phyloP scores from a whole-genome alignment of 2,329 filamentous ascomycete species.

The Rhexocercosporidium sp. region DNA sequence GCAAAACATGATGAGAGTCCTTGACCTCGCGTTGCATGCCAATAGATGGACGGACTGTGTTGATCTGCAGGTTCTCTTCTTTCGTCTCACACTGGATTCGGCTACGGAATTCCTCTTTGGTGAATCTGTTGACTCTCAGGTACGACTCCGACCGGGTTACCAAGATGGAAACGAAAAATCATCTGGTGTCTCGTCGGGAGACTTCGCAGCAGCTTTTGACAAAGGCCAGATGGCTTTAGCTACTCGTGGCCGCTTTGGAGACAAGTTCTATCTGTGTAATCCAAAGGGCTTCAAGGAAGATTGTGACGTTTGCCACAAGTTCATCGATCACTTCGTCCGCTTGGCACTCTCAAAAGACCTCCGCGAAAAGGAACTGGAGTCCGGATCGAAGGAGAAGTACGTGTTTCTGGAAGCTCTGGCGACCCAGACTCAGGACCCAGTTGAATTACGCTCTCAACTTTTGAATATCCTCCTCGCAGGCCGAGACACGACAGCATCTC shows the following conservation, averaged over 20 bases:
- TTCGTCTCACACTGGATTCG: constrained; percentile 62
- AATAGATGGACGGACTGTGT: constrained; percentile 55
- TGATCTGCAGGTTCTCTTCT: constrained; percentile 68
- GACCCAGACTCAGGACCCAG: constrained; percentile 50
- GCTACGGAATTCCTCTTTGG: constrained; percentile 59
- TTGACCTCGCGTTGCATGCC: constrained; percentile 59
- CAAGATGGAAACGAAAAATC: constrained; percentile 4
- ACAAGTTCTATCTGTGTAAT: constrained; percentile 31
- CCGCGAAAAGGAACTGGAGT: constrained; percentile 41
- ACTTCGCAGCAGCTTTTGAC: constrained; percentile 56
- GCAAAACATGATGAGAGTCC: constrained; percentile 60
- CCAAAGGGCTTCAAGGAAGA: constrained; percentile 42
- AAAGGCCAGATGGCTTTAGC: constrained; percentile 43
- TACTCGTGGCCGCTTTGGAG: constrained; percentile 28
- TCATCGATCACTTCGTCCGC: constrained; percentile 54
- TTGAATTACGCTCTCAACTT: constrained; percentile 55
- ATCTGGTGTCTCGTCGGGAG: constrained; percentile 28
- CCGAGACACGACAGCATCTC: constrained; percentile 61
- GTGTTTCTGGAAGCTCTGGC: constrained; percentile 63
- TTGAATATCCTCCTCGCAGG: constrained; percentile 62
- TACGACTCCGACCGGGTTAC: constrained; percentile 19
- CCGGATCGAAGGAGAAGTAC: constrained; percentile 40
- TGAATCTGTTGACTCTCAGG: constrained; percentile 53
- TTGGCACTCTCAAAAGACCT: constrained; percentile 41
- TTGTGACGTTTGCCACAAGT: constrained; percentile 45